phyloP scores from a whole-genome alignment of 2,329 filamentous ascomycete genomes.

The Diplocarpon rosae region DNA sequence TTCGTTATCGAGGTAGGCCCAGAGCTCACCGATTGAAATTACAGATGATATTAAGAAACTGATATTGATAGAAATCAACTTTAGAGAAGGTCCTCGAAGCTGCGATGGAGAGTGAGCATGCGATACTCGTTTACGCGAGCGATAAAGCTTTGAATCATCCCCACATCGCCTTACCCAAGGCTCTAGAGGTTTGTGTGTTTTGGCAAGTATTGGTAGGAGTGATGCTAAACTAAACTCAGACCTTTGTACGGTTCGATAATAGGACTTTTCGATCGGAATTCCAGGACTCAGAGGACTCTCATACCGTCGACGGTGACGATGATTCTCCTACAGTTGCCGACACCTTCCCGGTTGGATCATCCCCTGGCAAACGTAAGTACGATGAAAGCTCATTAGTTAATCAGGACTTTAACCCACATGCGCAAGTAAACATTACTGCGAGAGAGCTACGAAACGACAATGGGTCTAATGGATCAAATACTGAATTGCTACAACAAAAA shows the following conservation, averaged over 20 bases:
- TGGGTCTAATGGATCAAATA: not conserved
- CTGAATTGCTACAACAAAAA: not conserved
- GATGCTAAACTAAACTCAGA: slow-evolving; percentile 25
- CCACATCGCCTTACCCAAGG: slow-evolving; percentile 29
- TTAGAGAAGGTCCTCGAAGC: slow-evolving; percentile 35
- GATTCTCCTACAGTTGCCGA: slow-evolving; percentile 3
- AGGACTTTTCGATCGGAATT: slow-evolving; percentile 41
- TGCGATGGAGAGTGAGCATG: slow-evolving; percentile 38
- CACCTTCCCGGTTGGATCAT: slow-evolving; percentile 9
- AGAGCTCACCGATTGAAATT: not conserved
- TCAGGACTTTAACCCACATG: slow-evolving; percentile 5
- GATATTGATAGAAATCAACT: slow-evolving; percentile 34
- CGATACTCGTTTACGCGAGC: slow-evolving; percentile 43
- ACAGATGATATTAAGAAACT: not conserved
- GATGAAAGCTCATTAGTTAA: slow-evolving; percentile 14
- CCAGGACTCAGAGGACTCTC: slow-evolving; percentile 6
- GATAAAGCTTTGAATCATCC: slow-evolving; percentile 34
- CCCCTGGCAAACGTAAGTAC: slow-evolving; percentile 23
- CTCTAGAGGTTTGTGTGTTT: slow-evolving; percentile 28
- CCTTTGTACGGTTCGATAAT: slow-evolving; percentile 42
- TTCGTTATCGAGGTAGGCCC: slow-evolving; percentile 37
- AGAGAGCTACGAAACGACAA: slow-evolving; percentile 5
- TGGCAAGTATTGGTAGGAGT: not conserved
- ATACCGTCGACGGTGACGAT: slow-evolving; percentile 4
- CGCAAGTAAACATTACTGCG: slow-evolving; percentile 6